A percentile compares a stretch with the other conserved stretches of the same genome.
Evolutionary conservation across 2,329 filamentous ascomycete genomes (phyloP).

Genomic region (Aspergillus viridinutans): DNA sequence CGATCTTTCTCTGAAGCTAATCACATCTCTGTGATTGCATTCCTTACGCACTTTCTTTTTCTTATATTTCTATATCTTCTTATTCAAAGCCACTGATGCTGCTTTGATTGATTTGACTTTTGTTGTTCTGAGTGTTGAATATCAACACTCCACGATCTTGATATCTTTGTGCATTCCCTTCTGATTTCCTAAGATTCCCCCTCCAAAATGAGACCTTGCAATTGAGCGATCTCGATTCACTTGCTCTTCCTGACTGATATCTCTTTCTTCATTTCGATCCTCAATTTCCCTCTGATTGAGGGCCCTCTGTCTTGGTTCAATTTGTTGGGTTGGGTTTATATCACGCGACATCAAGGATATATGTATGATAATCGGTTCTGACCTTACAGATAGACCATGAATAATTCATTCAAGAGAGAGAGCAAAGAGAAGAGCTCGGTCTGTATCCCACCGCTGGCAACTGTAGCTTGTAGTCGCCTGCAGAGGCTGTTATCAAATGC

Average conservation of each 20-base stretch:
- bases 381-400: conserved; percentile 7
- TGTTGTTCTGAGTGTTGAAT: conserved; percentile 2
- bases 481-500: neutral
- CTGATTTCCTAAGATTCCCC: neutral
- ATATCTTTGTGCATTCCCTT: neutral
- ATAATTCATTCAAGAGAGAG: neutral
- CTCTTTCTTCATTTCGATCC: neutral
- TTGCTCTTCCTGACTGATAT: neutral
- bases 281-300: neutral
- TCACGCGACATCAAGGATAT: conserved; percentile 9
- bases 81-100: conserved; percentile 5
- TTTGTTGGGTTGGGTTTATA: conserved; percentile 1
- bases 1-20: neutral
- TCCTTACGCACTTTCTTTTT: conserved; percentile 16
- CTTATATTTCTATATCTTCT: conserved; percentile 10
- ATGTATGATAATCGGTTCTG: conserved; percentile 9
- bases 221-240: neutral
- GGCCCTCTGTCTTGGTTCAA: neutral
- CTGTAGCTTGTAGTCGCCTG: neutral
- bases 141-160: neutral
- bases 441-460: neutral
- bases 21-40: neutral
- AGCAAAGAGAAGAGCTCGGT: neutral
- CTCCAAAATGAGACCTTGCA: neutral
- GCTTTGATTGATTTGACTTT: conserved; percentile 3